Evolutionary conservation across 202 grass and related monocot species (phyloP), one percentile per base, ranked within the genome.

Genomic region (Elaeis oleifera): DNA sequence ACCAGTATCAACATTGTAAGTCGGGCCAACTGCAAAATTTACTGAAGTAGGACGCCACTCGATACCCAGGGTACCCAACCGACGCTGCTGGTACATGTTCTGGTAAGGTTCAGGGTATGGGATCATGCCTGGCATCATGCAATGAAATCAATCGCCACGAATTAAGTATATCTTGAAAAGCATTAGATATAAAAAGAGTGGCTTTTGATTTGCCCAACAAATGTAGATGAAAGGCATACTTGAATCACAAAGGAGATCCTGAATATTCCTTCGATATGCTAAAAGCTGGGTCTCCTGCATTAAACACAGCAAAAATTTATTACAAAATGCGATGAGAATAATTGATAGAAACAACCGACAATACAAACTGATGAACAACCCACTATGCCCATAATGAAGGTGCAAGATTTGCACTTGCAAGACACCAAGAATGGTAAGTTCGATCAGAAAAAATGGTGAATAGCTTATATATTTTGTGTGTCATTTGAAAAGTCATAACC

Each of bases 61-160:
- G 25, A 89, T 56, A 74, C 92, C 92, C 56, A 97, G 53, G 53
- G 77, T 83, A 71, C 92, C 92, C 66, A 97, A 76, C 53, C 92
- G 84, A 3, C 84, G 87, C 59, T 77, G 80, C 79, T 97, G 92
- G 72, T 86, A 97, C 79, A 89, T 89, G 80, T 76, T 91, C 74
- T 97, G 92, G 66, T 86, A 97, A 53, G 88, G 84, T 69, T 97
- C 92, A 36, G 87, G 77, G 67, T 97, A 97, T 25, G 92, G 92
- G 52, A 97, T 97, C 79, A 97, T 97, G 70, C 77, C 92, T 97
- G 84, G 61, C 80, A 44, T 44, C 6, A 2, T 0, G 9, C 36
- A 44, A 44, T 44, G 36, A 44, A 44, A 44, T 44, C 36, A 44
- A 44, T 44, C 13, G 9, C 36, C 36, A 44, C 36, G 2, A 44